Conservation (phyloP, 192 early-diverging fungal genomes). For the Mortierella antarctica region DNA sequence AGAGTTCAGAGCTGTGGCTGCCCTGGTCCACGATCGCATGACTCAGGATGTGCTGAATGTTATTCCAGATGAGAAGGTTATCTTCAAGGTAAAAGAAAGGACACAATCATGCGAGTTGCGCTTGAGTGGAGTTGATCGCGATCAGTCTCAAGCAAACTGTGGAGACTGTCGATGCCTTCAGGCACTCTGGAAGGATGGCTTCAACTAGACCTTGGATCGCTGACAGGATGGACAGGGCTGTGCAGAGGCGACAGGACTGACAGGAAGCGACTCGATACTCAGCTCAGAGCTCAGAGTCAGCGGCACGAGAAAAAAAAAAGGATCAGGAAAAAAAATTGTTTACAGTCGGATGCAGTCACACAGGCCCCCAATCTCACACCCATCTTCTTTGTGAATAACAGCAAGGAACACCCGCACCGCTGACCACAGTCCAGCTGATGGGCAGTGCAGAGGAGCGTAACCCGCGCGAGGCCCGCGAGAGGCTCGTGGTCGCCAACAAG, state of each 20-base stretch:
- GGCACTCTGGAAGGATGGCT: no score
- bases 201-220: no score
- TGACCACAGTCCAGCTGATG: constrained; percentile 61
- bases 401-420: constrained; percentile 72
- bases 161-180: no score
- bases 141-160: background rate
- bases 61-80: constrained; percentile 70
- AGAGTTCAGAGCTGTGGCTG: constrained; percentile 62
- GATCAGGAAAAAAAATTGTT: constrained; percentile 28
- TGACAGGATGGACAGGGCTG: no score
- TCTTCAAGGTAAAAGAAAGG: constrained; percentile 70
- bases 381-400: background rate
- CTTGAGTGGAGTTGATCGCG: background rate
- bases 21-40: constrained; percentile 92
- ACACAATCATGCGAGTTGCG: background rate
- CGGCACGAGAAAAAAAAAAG: background rate
- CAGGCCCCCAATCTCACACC: background rate
- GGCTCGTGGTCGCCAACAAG: constrained; percentile 84
- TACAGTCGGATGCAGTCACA: constrained; percentile 14
- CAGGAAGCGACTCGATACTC: background rate
- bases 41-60: constrained; percentile 80
- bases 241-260: no score
- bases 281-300: no score
- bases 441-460: constrained; percentile 43
- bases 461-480: constrained; percentile 61